Base-by-base conservation (phyloP, 345 rosid genomes). In the Murraya paniculata region DNA sequence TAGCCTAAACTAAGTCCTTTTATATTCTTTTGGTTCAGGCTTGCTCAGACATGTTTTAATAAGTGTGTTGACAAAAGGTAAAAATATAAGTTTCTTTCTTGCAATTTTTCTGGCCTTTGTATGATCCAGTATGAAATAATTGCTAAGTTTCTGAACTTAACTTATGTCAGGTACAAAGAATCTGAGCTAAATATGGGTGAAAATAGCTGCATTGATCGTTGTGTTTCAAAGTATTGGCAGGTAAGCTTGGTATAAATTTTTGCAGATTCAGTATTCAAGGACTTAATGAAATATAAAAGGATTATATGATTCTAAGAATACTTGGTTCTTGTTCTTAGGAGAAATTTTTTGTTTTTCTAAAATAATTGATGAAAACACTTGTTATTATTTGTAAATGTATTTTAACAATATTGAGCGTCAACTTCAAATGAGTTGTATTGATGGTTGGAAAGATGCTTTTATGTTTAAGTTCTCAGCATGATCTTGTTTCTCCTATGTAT, bases 141-240 rank as follows among this genome's bases (percentile, higher is more conserved):
- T 21, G n/a, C 50, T 58, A 25, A 69, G 48, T 45, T 78, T 16
- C 50, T 45, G 50, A 45, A 45, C 57, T 4, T 21, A 41, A 41
- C 31, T 6, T 3, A 27, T 58, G 24, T 24, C 74, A 97, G 99
- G 91, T 94, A 90, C 88, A 94, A 92, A 87, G 99, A 97, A 74
- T 67, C 90, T 28, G 99, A 97, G 89, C 86, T 97, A 68, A 97
- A 94, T 86, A 94, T 93, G 98, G 99, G 98, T 71, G 99, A 97
- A 84, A 97, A 93, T 77, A 97, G 94, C 74, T 97, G 99, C 94
- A 94, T 97, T 55, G 98, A 97, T 81, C 97, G 99, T 69, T 97
- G 98, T 80, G 98, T 91, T 81, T 88, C 98, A 53, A 94, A 94
- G 75, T 97, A 97, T 83, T 92, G 94, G 97, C 94, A 90, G 95